Evolutionary conservation across 148 eudicot species (phyloP).

Genomic region (Pharnaceum exiguum): DNA sequence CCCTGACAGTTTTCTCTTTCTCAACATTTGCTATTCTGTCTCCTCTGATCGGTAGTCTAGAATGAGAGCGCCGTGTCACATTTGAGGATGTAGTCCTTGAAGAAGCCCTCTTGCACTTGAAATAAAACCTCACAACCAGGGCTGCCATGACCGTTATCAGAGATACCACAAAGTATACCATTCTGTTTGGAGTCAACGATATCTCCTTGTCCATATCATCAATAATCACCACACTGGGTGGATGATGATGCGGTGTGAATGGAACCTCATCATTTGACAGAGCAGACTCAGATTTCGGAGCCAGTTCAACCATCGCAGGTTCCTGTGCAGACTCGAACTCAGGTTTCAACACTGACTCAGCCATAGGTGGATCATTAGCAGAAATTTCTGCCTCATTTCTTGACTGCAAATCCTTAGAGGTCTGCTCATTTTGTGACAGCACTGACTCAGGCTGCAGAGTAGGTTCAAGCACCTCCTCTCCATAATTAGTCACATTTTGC

Average conservation of each 20-base stretch:
- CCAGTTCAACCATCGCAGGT: too few species aligned
- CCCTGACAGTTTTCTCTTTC: not conserved
- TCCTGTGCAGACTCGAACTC: too few species aligned
- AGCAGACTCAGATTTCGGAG: too few species aligned
- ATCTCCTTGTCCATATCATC: not conserved
- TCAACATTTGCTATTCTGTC: not conserved
- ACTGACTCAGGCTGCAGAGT: too few species aligned
- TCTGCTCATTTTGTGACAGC: too few species aligned
- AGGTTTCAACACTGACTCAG: not conserved
- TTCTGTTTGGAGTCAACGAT: not conserved
- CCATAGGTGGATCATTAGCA: not conserved
- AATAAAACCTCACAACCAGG: slow-evolving; percentile 13
- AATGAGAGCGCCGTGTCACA: slow-evolving; percentile 1
- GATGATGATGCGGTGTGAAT: too few species aligned
- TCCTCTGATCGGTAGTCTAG: not conserved
- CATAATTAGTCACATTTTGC: not conserved
- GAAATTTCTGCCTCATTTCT: not conserved
- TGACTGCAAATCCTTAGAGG: not conserved
- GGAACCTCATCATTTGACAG: too few species aligned
- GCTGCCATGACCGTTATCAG: slow-evolving; percentile 1
- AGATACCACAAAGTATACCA: not conserved
- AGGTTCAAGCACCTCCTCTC: not conserved
- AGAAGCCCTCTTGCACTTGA: slow-evolving; percentile 20
- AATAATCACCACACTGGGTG: too few species aligned
- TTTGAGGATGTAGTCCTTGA: not conserved